phyloP scores from a whole-genome alignment of 371 early-diverging fungal genomes.

The Apophysomyces trapeziformis region DNA sequence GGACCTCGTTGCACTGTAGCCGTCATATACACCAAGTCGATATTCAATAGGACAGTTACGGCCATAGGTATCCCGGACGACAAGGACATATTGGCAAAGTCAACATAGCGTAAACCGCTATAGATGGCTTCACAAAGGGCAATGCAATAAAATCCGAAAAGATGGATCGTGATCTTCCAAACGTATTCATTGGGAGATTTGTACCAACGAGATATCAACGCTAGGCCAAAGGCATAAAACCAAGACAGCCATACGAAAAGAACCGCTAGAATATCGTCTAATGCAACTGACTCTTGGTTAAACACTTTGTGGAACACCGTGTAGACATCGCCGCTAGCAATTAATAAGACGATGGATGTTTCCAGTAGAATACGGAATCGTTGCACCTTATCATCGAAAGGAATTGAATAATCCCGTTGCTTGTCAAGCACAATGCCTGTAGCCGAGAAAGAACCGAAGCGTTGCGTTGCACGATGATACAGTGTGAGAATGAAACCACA shows the following conservation, averaged over 20 bases:
- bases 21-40: slow-evolving; percentile 22
- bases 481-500: slow-evolving; percentile 19
- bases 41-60: background rate
- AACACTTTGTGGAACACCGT: no score
- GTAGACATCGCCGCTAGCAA: slow-evolving; percentile 15
- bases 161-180: slow-evolving; percentile 42
- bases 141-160: slow-evolving; percentile 31
- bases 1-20: slow-evolving; percentile 23
- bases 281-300: background rate
- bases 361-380: slow-evolving; percentile 20
- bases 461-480: no score
- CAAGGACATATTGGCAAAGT: background rate
- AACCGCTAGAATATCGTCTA: slow-evolving; percentile 10
- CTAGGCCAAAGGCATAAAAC: slow-evolving; percentile 33
- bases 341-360: slow-evolving; percentile 11
- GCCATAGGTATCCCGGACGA: background rate
- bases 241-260: slow-evolving; percentile 26
- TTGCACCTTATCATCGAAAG: slow-evolving; percentile 22
- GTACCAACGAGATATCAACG: slow-evolving; percentile 27
- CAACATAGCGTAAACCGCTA: background rate
- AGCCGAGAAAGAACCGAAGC: no score
- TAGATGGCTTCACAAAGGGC: slow-evolving; percentile 17
- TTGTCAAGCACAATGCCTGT: slow-evolving; percentile 15
- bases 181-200: slow-evolving; percentile 38
- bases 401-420: slow-evolving; percentile 26